phyloP scores from a whole-genome alignment of 2,329 filamentous ascomycete species.

The Verticillium zaregamsianum region DNA sequence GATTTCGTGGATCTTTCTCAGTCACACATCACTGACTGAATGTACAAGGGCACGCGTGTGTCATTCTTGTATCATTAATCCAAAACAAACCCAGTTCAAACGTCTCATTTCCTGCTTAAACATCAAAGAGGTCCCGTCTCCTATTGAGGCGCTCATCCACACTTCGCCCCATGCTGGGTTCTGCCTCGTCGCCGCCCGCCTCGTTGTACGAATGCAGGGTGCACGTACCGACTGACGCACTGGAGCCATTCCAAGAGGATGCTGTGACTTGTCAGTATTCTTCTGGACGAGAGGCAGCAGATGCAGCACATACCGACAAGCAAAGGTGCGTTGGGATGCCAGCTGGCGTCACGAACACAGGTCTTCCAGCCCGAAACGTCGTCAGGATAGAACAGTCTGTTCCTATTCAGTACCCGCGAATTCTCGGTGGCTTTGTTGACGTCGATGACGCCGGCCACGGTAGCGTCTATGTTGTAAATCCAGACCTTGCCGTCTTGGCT shows the following conservation, averaged over 20 bases:
- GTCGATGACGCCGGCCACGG: conserved; percentile 71
- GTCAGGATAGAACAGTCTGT: conserved; percentile 52
- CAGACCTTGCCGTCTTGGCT: conserved; percentile 87
- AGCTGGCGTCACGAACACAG: conserved; percentile 82
- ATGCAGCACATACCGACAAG: conserved; percentile 53
- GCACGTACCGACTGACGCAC: conserved; percentile 68
- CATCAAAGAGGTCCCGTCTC: conserved; percentile 19
- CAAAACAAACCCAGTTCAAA: not conserved
- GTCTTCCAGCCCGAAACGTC: conserved; percentile 65
- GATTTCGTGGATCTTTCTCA: not conserved
- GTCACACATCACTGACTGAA: not conserved
- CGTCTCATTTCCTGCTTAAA: not conserved
- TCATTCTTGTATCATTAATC: not conserved
- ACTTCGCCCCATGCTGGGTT: conserved; percentile 51
- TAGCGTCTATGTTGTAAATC: conserved; percentile 91
- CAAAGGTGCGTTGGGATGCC: conserved; percentile 82
- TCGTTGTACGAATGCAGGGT: conserved; percentile 77
- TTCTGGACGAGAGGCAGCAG: not conserved
- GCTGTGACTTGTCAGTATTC: conserved; percentile 41
- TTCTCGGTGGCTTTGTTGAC: conserved; percentile 67
- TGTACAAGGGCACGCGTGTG: not conserved
- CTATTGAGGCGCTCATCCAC: conserved; percentile 57
- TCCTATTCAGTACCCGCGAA: conserved; percentile 48
- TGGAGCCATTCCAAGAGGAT: conserved; percentile 78
- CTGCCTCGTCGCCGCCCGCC: conserved; percentile 58